Conservation (phyloP, 2,329 filamentous ascomycete genomes). For the Botrytis byssoidea region DNA sequence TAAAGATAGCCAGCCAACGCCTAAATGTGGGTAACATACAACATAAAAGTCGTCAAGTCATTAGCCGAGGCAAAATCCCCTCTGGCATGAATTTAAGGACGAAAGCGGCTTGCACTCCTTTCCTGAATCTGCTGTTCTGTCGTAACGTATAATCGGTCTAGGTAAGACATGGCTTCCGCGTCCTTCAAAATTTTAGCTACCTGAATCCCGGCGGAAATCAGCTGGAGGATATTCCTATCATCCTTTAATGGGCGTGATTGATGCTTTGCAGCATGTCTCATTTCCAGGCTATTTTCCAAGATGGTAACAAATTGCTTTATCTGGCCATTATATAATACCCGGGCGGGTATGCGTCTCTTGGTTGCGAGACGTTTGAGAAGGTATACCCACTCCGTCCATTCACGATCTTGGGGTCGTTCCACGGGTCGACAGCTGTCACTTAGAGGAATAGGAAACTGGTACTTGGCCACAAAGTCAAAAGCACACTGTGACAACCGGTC, state of each 20-base stretch:
- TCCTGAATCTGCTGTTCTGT: constrained; percentile 79
- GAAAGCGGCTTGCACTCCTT: constrained; percentile 45
- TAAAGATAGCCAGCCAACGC: constrained; percentile 1
- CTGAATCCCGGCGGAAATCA: constrained; percentile 83
- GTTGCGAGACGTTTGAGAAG: constrained; percentile 82
- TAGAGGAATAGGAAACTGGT: constrained; percentile 84
- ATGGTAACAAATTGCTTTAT: constrained; percentile 91
- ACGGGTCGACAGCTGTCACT: constrained; percentile 75
- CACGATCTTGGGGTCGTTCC: constrained; percentile 70
- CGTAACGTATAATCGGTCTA: constrained; percentile 77
- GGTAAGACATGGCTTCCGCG: constrained; percentile 34
- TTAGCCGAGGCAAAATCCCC: constrained; percentile 16
- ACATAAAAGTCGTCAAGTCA: constrained; percentile 31
- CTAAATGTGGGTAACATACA: constrained; percentile 22
- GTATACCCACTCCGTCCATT: constrained; percentile 93
- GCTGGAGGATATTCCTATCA: constrained; percentile 82
- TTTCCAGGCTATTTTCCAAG: constrained; percentile 83
- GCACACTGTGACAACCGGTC: constrained; percentile 81
- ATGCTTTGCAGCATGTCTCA: constrained; percentile 81
- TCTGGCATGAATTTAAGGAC: constrained; percentile 26
- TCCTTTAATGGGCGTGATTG: constrained; percentile 82
- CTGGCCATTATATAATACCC: constrained; percentile 83
- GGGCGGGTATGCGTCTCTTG: constrained; percentile 78
- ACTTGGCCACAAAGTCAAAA: constrained; percentile 87
- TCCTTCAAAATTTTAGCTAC: constrained; percentile 87